A percentile compares a stretch with the other conserved stretches of the same genome.
These are phyloP conservation scores for Gentiana straminea DNA, from an alignment of 257 asterid genomes.

Conservation along the genomic window DNA sequence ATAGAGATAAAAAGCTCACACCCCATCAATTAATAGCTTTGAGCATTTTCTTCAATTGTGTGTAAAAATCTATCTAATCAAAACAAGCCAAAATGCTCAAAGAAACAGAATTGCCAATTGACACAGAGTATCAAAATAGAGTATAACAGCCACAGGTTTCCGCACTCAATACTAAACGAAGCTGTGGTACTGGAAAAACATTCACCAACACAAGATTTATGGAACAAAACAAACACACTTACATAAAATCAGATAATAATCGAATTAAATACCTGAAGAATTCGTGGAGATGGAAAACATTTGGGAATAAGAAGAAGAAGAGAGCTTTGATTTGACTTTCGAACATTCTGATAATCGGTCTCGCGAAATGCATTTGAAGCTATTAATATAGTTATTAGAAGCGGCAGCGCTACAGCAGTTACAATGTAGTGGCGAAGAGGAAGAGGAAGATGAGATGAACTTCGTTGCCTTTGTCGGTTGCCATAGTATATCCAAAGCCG, in stretches of 20 bases:
- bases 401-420: conserved; percentile 15
- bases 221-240: neutral
- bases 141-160: too few relatives aligned
- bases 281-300: conserved; percentile 20
- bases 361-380: conserved; percentile 7
- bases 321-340: conserved; percentile 10
- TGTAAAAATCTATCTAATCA: too few relatives aligned
- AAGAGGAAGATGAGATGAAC: conserved; percentile 30
- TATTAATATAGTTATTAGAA: conserved; percentile 10
- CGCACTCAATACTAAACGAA: neutral
- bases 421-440: conserved; percentile 21
- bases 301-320: conserved; percentile 15
- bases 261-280: conserved; percentile 34
- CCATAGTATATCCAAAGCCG: conserved; percentile 46
- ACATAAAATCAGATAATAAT: neutral
- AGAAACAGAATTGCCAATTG: too few relatives aligned
- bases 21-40: too few relatives aligned
- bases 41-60: too few relatives aligned
- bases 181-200: neutral
- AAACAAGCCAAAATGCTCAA: too few relatives aligned
- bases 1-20: too few relatives aligned
- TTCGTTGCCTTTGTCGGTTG: conserved; percentile 28
- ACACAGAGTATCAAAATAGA: too few relatives aligned
- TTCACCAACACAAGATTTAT: neutral
- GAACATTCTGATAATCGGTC: conserved; percentile 12